These are phyloP conservation scores for Apophysomyces sp. DNA, from an alignment of 371 early-diverging fungal species.

Conservation along the genomic window DNA sequence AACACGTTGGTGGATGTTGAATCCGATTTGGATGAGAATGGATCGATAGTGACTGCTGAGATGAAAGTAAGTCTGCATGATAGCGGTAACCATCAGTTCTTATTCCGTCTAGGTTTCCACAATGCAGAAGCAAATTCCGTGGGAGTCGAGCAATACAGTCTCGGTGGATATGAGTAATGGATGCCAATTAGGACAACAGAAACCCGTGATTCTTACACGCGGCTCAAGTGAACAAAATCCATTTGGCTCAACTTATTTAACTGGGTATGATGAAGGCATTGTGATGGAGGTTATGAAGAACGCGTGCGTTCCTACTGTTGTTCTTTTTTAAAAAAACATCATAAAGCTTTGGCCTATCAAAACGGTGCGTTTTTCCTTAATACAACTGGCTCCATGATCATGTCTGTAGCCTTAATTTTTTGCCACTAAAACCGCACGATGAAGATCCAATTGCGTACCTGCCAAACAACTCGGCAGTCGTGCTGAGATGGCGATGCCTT, in stretches of 20 bases:
- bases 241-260: conserved; percentile 66
- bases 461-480: not conserved
- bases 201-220: conserved; percentile 63
- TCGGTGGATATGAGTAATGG: conserved; percentile 21
- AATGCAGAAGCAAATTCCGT: conserved; percentile 52
- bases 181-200: conserved; percentile 21
- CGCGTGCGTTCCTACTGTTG: conserved; percentile 57
- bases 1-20: conserved; percentile 38
- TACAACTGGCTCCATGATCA: not conserved
- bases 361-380: not conserved
- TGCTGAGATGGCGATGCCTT: not conserved
- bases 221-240: conserved; percentile 73
- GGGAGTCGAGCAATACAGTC: conserved; percentile 31
- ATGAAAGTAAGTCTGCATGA: conserved; percentile 43
- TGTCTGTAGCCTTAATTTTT: too few species aligned
- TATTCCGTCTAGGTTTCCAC: conserved; percentile 32
- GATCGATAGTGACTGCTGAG: conserved; percentile 26
- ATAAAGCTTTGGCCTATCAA: too few species aligned
- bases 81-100: conserved; percentile 10
- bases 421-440: not conserved
- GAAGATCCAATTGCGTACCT: not conserved
- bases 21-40: conserved; percentile 24
- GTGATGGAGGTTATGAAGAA: conserved; percentile 63
- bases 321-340: conserved; percentile 54
- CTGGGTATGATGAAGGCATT: conserved; percentile 64